Evolutionary conservation across 2,329 filamentous ascomycete genomes (phyloP), one percentile per base, ranked within the genome.

Genomic region (Botrytis fabae): DNA sequence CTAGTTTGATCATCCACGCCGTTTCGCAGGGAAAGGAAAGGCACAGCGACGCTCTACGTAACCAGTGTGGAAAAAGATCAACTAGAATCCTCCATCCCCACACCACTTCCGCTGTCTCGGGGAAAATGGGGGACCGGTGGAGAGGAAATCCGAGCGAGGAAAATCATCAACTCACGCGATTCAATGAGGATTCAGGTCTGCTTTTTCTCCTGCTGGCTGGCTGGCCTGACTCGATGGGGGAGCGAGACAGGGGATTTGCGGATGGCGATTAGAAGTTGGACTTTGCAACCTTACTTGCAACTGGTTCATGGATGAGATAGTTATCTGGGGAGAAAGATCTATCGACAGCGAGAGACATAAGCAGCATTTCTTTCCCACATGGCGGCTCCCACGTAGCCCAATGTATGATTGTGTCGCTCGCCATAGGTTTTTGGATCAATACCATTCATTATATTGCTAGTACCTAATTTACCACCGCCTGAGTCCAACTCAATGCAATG

Each of bases 111-210:
- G 42, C 62, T 64, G 62, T 46, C 42, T 44, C 48, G 40, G 62
- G 62, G 62, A 64, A n/a, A 64, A 46, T n/a, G 61, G 62, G 42
- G 42, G 62, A 65, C 18, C 10, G 42, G 22, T 48, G 62, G 42
- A 65, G 59, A 65, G 42, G 62, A 1, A 48, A 65, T 46, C 42
- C 42, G 42, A 25, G 42, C 20, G 32, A 35, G n/a, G 42, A 65
- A 35, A 35, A 32, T 40, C 60, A 62, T n/a, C 6, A 25, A n/a
- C 59, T 40, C 40, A 59, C 22, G 25, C 22, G 22, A 61, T 25
- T 38, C 35, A 25, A 40, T 32, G 32, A 38, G 59, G 25, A 42
- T 25, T 40, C 16, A n/a, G 59, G 35, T 54, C 20, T 54, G 28
- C 32, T 62, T 40, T 22, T n/a, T 61, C 35, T 62, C 22, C 25